A percentile compares a stretch with the other conserved stretches of the same genome.
Evolutionary conservation across 225 moss, liverwort and hornwort species (phyloP).

Genomic region (Pseudoscleropodium purum): DNA sequence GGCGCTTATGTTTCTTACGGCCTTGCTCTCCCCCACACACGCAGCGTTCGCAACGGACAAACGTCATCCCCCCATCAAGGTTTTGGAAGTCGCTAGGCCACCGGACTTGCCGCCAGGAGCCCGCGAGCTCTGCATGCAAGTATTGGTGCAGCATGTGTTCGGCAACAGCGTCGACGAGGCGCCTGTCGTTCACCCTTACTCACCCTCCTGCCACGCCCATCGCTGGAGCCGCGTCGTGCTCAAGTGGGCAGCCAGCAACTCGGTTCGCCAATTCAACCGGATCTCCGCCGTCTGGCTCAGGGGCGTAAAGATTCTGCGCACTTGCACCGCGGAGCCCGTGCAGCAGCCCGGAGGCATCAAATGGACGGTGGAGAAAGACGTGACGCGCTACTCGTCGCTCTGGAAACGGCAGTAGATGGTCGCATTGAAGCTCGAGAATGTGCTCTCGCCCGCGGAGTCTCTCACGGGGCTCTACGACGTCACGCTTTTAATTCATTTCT

Average conservation of each 20-base stretch:
- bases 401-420: conserved; percentile 45
- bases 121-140: conserved; percentile 6
- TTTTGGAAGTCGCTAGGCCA: conserved; percentile 31
- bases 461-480: conserved; percentile 61
- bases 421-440: conserved; percentile 52
- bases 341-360: conserved; percentile 34
- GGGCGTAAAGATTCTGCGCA: conserved; percentile 69
- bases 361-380: conserved; percentile 86
- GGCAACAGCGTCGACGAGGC: conserved; percentile 22
- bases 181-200: background rate
- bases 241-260: conserved; percentile 55
- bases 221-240: conserved; percentile 55
- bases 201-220: background rate
- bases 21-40: background rate
- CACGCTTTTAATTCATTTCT: conserved; percentile 55
- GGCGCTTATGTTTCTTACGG: background rate
- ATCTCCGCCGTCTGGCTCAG: conserved; percentile 78
- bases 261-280: conserved; percentile 67
- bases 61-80: background rate
- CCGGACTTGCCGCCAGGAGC: conserved; percentile 12
- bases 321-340: conserved; percentile 77
- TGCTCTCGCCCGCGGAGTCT: conserved; percentile 12
- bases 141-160: conserved; percentile 23
- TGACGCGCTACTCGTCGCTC: conserved; percentile 57
- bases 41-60: background rate